Conservation (phyloP, 2,329 filamentous ascomycete genomes). For the Claviceps sp. region DNA sequence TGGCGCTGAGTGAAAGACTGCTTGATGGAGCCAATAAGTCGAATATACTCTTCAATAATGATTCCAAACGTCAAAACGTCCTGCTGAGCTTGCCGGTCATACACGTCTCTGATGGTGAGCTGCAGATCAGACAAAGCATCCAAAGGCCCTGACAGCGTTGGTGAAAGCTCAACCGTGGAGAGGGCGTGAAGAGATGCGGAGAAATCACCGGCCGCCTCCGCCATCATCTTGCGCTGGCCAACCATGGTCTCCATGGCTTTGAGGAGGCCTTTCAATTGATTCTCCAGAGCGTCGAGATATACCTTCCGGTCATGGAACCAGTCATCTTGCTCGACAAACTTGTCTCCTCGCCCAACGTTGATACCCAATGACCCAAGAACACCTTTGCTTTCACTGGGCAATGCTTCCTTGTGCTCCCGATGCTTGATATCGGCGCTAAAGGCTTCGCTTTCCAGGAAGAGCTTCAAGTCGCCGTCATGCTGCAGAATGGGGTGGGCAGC, state of each 20-base stretch:
- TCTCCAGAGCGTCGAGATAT: conserved; percentile 88
- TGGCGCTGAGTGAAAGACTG: conserved; percentile 84
- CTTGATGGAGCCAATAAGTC: conserved; percentile 89
- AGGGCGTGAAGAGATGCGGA: conserved; percentile 85
- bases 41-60: conserved; percentile 96
- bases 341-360: conserved; percentile 61
- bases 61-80: conserved; percentile 93
- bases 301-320: conserved; percentile 97
- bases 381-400: conserved; percentile 81
- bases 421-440: conserved; percentile 97
- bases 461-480: conserved; percentile 84
- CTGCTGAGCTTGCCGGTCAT: conserved; percentile 92
- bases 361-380: conserved; percentile 78
- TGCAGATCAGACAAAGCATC: conserved; percentile 89
- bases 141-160: conserved; percentile 73
- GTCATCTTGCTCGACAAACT: conserved; percentile 97
- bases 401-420: conserved; percentile 81
- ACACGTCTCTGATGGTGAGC: conserved; percentile 84
- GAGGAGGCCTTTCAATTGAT: conserved; percentile 75
- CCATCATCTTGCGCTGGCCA: conserved; percentile 78
- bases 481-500: conserved; percentile 81
- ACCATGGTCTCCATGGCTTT: conserved; percentile 94
- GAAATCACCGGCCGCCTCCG: conserved; percentile 88
- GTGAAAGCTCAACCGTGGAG: conserved; percentile 83
- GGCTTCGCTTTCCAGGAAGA: conserved; percentile 90